Evolutionary conservation across 208 protist genomes (phyloP).

Genomic region (Wallacemonas sp.): DNA sequence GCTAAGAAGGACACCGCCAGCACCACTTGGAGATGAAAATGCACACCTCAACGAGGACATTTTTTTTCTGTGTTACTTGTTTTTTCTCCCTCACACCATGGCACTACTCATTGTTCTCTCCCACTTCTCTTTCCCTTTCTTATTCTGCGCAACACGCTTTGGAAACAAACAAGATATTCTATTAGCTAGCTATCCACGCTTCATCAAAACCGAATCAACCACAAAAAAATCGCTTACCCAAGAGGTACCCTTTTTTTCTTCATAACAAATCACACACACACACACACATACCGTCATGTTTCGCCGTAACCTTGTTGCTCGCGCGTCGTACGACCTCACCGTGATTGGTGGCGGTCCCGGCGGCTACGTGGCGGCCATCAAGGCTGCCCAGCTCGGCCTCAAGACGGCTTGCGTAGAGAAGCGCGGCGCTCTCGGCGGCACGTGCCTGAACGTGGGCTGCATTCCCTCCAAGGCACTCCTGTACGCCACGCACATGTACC

Average conservation of each 20-base stretch:
- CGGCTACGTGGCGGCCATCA: conserved; percentile 99
- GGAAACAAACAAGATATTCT: no score
- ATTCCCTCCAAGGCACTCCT: conserved; percentile 99
- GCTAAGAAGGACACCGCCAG: no score
- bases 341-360: conserved; percentile 99
- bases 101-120: no score
- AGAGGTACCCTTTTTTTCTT: not conserved
- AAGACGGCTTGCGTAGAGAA: conserved; percentile 99
- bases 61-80: no score
- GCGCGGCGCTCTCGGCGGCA: conserved; percentile 97
- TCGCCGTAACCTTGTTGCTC: conserved; percentile 38
- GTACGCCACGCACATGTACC: conserved; percentile 98
- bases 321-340: conserved; percentile 95
- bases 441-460: conserved; percentile 99
- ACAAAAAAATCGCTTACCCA: not conserved
- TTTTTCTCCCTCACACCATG: no score
- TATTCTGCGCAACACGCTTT: no score
- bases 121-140: no score
- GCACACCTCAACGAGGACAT: no score
- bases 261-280: no score
- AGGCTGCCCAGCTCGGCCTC: conserved; percentile 99
- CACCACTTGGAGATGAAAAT: no score
- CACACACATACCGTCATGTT: no score
- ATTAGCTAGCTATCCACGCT: no score
- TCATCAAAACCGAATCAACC: not conserved